These are phyloP conservation scores for Harringtonia lauricola DNA, from an alignment of 2,329 filamentous ascomycete species.

Conservation along the genomic window DNA sequence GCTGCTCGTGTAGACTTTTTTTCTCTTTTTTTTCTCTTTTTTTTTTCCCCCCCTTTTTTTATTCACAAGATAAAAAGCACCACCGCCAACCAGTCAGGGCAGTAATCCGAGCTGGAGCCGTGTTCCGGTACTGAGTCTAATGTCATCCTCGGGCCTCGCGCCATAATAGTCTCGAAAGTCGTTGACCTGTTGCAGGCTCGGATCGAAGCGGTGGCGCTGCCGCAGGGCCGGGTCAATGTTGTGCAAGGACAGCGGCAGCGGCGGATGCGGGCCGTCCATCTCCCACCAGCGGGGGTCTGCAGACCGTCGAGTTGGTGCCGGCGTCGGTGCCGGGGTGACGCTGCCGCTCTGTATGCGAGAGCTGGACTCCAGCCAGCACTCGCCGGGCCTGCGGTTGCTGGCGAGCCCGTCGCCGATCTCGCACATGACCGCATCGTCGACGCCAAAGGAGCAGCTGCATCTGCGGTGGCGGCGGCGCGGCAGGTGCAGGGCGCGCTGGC, in stretches of 20 bases:
- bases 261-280: no score
- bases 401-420: conserved; percentile 19
- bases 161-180: conserved; percentile 5
- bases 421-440: conserved; percentile 12
- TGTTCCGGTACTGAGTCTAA: no score
- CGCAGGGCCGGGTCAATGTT: conserved; percentile 1
- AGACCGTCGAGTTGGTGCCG: no score
- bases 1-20: not conserved
- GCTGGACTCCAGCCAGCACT: no score
- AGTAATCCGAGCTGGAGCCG: no score
- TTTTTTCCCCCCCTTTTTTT: not conserved
- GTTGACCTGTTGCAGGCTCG: conserved; percentile 2
- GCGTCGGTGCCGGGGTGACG: not conserved
- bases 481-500: not conserved
- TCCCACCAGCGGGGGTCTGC: no score
- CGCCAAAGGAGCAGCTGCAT: conserved; percentile 9
- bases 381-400: conserved; percentile 9
- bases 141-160: no score
- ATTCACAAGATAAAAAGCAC: no score
- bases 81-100: no score
- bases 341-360: no score
- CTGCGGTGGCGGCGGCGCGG: conserved; percentile 12
- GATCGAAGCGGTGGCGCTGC: conserved; percentile 9
- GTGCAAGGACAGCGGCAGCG: not conserved
- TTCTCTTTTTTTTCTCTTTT: not conserved